phyloP scores from a whole-genome alignment of 495 filamentous ascomycete species.

The Amphirosellinia nigrospora region DNA sequence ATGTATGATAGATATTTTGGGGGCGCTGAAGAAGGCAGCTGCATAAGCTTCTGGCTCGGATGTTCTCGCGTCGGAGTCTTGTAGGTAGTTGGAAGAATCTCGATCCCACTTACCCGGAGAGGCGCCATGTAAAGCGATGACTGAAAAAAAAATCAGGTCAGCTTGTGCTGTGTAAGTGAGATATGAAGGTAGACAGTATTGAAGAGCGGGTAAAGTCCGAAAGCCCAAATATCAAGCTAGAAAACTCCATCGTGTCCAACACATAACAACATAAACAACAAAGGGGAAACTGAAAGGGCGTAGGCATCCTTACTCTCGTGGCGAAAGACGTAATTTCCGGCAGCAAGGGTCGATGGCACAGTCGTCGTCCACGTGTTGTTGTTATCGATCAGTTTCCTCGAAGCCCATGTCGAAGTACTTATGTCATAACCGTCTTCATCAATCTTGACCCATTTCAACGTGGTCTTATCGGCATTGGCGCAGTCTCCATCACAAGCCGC shows the following conservation, averaged over 20 bases:
- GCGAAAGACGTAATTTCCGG: conserved; percentile 71
- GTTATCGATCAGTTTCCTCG: conserved; percentile 45
- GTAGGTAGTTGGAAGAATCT: background rate
- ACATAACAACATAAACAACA: no score
- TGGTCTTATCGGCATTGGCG: conserved; percentile 41
- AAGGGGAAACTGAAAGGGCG: background rate
- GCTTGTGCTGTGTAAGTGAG: background rate
- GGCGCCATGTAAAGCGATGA: conserved; percentile 15
- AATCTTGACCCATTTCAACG: conserved; percentile 52
- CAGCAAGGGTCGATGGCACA: conserved; percentile 62
- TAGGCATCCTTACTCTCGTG: conserved; percentile 63
- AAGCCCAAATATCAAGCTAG: background rate
- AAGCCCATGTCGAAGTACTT: conserved; percentile 35
- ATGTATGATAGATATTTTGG: background rate
- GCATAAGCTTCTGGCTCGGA: background rate
- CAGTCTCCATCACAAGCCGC: conserved; percentile 45
- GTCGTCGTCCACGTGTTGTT: conserved; percentile 68
- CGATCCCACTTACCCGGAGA: background rate
- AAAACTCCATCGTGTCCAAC: background rate
- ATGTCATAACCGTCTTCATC: conserved; percentile 41
- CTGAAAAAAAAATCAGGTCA: background rate
- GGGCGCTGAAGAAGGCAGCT: background rate
- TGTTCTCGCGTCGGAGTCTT: background rate
- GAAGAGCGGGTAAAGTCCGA: background rate
- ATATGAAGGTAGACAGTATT: background rate